Evolutionary conservation across 306 rosid genomes (phyloP).

Genomic region (peach (Prunus persica)): DNA sequence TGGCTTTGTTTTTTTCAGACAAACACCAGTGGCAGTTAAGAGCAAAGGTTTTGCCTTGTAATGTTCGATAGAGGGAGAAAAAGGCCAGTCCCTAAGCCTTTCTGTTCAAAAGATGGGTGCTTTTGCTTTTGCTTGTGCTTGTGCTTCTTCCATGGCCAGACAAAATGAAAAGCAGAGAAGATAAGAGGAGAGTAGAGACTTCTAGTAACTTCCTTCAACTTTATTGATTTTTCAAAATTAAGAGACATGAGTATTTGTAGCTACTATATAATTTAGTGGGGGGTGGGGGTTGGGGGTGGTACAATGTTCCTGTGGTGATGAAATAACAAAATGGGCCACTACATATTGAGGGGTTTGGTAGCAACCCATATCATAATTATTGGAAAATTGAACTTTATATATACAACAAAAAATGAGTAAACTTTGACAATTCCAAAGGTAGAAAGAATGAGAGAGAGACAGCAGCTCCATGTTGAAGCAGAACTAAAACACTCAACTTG

Average conservation of each 20-base stretch:
- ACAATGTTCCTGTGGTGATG: conserved; percentile 23
- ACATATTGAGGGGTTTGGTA: conserved; percentile 28
- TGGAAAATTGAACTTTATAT: conserved; percentile 34
- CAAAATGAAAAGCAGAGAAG: background rate
- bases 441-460: conserved; percentile 28
- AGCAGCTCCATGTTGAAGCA: conserved; percentile 33
- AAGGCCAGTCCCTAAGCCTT: too few species aligned
- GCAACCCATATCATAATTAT: conserved; percentile 47
- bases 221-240: background rate
- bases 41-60: too few species aligned
- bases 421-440: conserved; percentile 22
- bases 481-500: conserved; percentile 32
- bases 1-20: too few species aligned
- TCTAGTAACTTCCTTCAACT: background rate
- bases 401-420: conserved; percentile 55
- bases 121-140: background rate
- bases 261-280: conserved; percentile 13
- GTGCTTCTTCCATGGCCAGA: background rate
- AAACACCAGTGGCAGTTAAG: too few species aligned
- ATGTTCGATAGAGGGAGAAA: too few species aligned
- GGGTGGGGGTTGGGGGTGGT: conserved; percentile 2
- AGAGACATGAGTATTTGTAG: conserved; percentile 9
- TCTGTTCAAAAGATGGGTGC: too few species aligned
- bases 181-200: background rate
- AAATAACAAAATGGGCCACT: conserved; percentile 33